phyloP scores from a whole-genome alignment of 2,329 filamentous ascomycete genomes.

The Eutypa lata region DNA sequence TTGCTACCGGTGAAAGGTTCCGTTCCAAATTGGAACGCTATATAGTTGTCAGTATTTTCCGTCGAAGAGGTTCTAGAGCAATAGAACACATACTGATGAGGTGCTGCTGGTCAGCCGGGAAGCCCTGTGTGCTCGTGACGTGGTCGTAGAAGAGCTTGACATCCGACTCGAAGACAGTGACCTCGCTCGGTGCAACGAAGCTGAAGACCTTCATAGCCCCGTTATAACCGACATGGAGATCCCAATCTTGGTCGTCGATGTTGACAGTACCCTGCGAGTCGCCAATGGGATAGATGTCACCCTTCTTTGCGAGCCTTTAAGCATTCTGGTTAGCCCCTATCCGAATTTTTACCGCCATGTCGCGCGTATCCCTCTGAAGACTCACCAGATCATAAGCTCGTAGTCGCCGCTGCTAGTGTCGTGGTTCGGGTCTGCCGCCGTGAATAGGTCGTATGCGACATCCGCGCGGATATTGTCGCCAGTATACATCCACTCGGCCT shows the following conservation, averaged over 20 bases:
- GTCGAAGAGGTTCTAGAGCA: neutral
- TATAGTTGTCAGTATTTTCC: too few species aligned
- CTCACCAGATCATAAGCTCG: conserved; percentile 61
- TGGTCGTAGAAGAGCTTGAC: conserved; percentile 52
- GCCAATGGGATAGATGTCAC: conserved; percentile 53
- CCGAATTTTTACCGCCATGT: neutral
- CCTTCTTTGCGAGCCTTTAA: conserved; percentile 45
- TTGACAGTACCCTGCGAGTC: conserved; percentile 46
- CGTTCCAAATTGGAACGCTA: conserved; percentile 22
- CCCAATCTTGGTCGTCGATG: conserved; percentile 48
- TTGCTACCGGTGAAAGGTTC: conserved; percentile 20
- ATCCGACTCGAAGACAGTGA: conserved; percentile 51
- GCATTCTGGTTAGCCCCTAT: conserved; percentile 36
- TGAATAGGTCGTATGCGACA: conserved; percentile 63
- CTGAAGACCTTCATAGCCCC: conserved; percentile 43
- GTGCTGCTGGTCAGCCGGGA: conserved; percentile 28
- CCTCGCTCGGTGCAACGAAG: conserved; percentile 35
- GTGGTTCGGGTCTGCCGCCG: conserved; percentile 35
- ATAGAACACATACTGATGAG: conserved; percentile 18
- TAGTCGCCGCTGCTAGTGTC: conserved; percentile 40
- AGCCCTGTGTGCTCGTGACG: conserved; percentile 39
- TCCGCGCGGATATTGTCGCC: conserved; percentile 50
- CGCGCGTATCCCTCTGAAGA: too few species aligned
- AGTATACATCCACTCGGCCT: conserved; percentile 41
- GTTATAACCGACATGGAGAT: conserved; percentile 51